Percentiles rank a stretch among this genome's conserved stretches.
phyloP scores from a whole-genome alignment of 228 moss, liverwort and hornwort species.

The Sphagnum fallax region DNA sequence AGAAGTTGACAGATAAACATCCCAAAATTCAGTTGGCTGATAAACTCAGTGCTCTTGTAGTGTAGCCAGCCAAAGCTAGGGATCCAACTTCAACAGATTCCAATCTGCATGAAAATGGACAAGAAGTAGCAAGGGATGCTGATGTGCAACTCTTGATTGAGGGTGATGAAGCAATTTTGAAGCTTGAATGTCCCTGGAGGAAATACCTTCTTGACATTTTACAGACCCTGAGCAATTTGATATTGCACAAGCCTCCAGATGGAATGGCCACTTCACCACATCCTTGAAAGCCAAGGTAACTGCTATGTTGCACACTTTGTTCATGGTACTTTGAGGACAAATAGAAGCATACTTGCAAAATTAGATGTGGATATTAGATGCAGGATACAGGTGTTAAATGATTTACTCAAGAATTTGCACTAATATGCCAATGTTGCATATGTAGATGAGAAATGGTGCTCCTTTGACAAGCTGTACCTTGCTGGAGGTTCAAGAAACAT shows the following conservation, averaged over 20 bases:
- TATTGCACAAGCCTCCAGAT: conserved; percentile 43
- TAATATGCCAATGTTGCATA: background rate
- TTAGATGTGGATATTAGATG: background rate
- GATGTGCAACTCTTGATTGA: conserved; percentile 43
- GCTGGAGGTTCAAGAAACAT: conserved; percentile 23
- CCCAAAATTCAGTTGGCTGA: background rate
- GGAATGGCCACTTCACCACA: conserved; percentile 36
- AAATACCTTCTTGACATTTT: conserved; percentile 48
- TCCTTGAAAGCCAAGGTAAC: conserved; percentile 73
- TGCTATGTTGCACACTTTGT: background rate
- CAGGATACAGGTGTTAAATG: background rate
- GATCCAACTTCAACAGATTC: conserved; percentile 26
- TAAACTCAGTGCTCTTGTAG: conserved; percentile 5
- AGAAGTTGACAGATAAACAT: conserved; percentile 6
- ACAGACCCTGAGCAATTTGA: conserved; percentile 47
- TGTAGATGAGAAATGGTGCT: conserved; percentile 33
- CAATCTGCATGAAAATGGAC: conserved; percentile 12
- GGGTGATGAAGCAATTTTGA: conserved; percentile 40
- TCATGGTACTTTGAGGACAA: background rate
- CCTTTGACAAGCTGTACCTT: conserved; percentile 16
- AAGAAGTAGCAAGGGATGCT: conserved; percentile 14
- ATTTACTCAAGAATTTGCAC: background rate
- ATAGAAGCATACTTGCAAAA: background rate
- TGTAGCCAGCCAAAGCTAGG: conserved; percentile 12
- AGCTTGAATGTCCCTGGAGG: conserved; percentile 75